Conservation (phyloP, 257 asterid genomes). For the Solanum lycopersicoides region DNA sequence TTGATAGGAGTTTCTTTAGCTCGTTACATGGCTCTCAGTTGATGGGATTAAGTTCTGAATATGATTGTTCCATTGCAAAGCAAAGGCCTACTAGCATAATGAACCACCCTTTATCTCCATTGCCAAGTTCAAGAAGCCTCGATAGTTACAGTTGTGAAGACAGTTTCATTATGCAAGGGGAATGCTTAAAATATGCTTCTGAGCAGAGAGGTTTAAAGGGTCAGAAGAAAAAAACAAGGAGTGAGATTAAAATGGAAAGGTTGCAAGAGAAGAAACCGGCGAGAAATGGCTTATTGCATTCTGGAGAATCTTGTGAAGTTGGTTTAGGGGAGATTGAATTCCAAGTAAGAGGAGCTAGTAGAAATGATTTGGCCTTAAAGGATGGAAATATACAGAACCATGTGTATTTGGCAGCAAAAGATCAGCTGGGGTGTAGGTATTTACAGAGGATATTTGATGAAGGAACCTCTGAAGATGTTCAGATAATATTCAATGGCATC, state of each 20-base stretch:
- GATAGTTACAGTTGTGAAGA: not conserved
- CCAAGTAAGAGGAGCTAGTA: not conserved
- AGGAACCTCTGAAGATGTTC: conserved; percentile 20
- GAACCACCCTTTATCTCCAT: not conserved
- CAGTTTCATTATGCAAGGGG: conserved; percentile 9
- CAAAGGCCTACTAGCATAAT: not conserved
- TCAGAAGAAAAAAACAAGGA: conserved; percentile 5
- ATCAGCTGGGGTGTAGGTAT: conserved; percentile 33
- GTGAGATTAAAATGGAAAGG: not conserved
- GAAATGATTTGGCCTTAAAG: not conserved
- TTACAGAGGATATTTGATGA: conserved; percentile 25
- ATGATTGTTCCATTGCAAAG: not conserved
- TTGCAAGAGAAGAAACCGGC: not conserved
- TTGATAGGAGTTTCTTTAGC: not conserved
- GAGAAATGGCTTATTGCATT: not conserved
- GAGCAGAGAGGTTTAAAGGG: conserved; percentile 7
- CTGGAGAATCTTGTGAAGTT: not conserved
- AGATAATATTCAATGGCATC: conserved; percentile 18
- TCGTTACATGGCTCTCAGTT: conserved; percentile 6
- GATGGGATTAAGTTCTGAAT: not conserved
- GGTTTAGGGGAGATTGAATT: not conserved
- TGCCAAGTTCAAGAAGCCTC: not conserved
- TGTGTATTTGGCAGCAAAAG: conserved; percentile 19
- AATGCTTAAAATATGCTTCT: conserved; percentile 1
- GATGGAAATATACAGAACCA: conserved; percentile 7